A percentile compares a stretch with the other conserved stretches of the same genome.
Evolutionary conservation across 495 filamentous ascomycete genomes (phyloP).

Genomic region (Aspergillus baeticus): DNA sequence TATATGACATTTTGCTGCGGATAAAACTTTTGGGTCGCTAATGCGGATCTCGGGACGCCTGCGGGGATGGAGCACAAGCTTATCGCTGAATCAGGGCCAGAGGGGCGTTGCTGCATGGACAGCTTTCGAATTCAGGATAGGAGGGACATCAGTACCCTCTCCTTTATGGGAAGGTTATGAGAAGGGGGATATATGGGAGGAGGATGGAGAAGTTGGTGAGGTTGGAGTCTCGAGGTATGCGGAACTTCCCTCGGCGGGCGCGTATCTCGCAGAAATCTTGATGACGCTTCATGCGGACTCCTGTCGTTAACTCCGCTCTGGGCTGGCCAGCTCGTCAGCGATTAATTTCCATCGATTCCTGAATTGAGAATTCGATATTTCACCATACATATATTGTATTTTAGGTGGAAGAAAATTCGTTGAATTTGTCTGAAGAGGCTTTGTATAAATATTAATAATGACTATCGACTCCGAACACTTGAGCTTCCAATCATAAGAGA

Average conservation of each 20-base stretch:
- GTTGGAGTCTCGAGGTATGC: neutral
- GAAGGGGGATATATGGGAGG: neutral
- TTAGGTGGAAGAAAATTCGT: too few relatives aligned
- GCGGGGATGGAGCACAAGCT: conserved; percentile 10
- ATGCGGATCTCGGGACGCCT: neutral
- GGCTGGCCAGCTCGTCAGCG: neutral
- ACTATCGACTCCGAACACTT: neutral
- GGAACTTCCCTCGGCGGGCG: neutral
- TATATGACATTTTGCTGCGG: conserved; percentile 73
- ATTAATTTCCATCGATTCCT: too few relatives aligned
- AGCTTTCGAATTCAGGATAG: conserved; percentile 3
- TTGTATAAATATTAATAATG: neutral
- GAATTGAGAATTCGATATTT: too few relatives aligned
- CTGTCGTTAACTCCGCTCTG: conserved; percentile 7
- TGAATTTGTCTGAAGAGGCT: too few relatives aligned
- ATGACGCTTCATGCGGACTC: conserved; percentile 11
- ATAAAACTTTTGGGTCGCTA: neutral
- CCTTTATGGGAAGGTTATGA: neutral
- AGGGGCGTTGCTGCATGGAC: neutral
- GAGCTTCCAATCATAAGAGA: conserved; percentile 7
- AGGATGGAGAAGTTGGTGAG: neutral
- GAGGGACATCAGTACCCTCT: neutral
- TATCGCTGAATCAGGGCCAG: neutral
- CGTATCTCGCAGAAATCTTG: conserved; percentile 6
- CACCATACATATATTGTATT: neutral